Evolutionary conservation across 257 asterid species (phyloP).

Genomic region (Sherardia arvensis): DNA sequence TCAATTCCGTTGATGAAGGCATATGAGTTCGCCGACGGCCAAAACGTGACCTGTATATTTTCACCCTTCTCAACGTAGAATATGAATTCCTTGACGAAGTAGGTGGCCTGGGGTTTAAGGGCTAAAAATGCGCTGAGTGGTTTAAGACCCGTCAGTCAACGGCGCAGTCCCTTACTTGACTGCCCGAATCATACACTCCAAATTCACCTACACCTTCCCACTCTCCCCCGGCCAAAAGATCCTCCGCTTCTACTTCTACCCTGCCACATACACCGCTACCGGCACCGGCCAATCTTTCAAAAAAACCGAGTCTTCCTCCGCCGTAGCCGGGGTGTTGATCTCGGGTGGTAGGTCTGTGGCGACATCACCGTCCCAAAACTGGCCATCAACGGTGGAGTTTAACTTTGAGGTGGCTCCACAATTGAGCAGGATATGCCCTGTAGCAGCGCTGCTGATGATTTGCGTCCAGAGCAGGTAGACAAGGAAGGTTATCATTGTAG

Average conservation of each 20-base stretch:
- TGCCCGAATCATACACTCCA: no score
- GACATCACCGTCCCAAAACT: conserved; percentile 16
- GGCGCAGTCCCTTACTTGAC: no score
- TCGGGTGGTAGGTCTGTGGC: conserved; percentile 22
- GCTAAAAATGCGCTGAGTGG: no score
- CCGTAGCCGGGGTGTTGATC: conserved; percentile 5
- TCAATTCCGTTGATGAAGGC: conserved; percentile 24
- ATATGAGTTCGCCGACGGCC: conserved; percentile 26
- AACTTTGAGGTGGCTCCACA: neutral
- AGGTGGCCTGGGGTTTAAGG: neutral
- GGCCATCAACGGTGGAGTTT: neutral
- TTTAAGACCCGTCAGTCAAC: conserved; percentile 10
- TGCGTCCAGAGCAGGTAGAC: neutral
- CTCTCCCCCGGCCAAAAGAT: no score
- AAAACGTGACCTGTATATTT: conserved; percentile 30
- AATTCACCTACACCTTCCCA: no score
- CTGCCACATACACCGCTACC: no score
- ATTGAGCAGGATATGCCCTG: neutral
- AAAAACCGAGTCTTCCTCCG: no score
- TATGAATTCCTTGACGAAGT: conserved; percentile 17
- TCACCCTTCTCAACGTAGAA: conserved; percentile 21
- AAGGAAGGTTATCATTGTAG: neutral
- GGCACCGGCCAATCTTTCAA: conserved; percentile 31
- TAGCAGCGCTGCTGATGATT: neutral
- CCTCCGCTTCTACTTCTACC: no score